These are phyloP conservation scores for Dianthus caryophyllus DNA, from an alignment of 148 eudicot species.

Conservation along the genomic window DNA sequence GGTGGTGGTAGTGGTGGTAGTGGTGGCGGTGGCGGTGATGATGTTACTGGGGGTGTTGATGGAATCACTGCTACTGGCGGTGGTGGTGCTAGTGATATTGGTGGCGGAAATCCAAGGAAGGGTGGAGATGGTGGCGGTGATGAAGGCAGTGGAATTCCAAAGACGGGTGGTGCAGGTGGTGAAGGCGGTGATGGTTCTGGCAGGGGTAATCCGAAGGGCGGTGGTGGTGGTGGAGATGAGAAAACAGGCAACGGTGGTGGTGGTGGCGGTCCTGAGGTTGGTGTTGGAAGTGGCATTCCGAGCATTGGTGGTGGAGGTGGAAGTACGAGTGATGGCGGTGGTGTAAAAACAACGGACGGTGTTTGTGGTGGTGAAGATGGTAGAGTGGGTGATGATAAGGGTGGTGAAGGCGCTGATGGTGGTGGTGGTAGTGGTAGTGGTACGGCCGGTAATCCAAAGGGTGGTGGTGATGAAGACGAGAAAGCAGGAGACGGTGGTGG, in stretches of 20 bases:
- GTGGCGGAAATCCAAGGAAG: not conserved
- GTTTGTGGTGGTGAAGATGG: slow-evolving; percentile 1
- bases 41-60: not conserved
- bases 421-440: too few relatives aligned
- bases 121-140: not conserved
- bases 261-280: not conserved
- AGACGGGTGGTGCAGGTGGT: not conserved
- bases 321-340: not conserved
- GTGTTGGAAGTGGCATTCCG: slow-evolving; percentile 2
- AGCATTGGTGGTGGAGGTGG: slow-evolving; percentile 9
- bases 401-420: slow-evolving; percentile 1
- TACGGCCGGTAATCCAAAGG: too few relatives aligned
- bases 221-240: slow-evolving; percentile 1
- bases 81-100: not conserved
- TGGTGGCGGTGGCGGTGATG: not conserved
- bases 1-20: not conserved
- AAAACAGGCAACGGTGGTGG: not conserved
- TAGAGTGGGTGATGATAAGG: not conserved
- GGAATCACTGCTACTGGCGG: not conserved
- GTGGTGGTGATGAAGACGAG: not conserved
- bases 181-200: not conserved
- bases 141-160: not conserved
- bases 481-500: too few relatives aligned
- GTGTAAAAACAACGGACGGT: not conserved
- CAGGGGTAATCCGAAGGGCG: too few relatives aligned